Evolutionary conservation across 345 rosid species (phyloP), one percentile per base, ranked within the genome.

Genomic region (Cardamine resedifolia): DNA sequence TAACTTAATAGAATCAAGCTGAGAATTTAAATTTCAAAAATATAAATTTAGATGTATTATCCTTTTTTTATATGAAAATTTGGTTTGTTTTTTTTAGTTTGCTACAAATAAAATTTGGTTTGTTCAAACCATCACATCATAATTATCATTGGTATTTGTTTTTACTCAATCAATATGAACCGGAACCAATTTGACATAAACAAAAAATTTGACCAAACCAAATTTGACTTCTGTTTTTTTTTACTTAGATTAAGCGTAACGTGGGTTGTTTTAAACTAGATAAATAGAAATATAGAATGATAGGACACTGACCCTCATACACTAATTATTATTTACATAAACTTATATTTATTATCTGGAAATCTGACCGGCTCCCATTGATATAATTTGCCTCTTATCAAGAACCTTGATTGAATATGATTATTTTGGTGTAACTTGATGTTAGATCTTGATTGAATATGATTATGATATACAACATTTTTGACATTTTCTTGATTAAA

Each of bases 341-440:
- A 24, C 15, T 12, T 44, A 20, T 27, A 56, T 38, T 38, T 14
- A n/a, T 64, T 39, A 72, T 52, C 56, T 31, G 11, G 27, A 72
- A 24, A 60, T 34, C 2, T 36, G 77, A 64, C 49, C 20, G 0
- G 19, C 1, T 44, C 64, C 15, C 27, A 45, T 20, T 49, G 63
- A 12, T 72, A 21, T 21, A 52, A 14, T n/a, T 72, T 31, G 23
- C 47, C 16, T 20, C 10, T 41, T 39, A 38, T 50, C 10, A 62
- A 43, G 6, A 71, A 60, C 27, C 33, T 61, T 33, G 44, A 10
- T 43, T 2, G 10, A 36, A 47, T 24, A 48, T 45, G 58, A 26
- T 56, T 64, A 18, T 34, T 64, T 52, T 52, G 55, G 57, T 64
- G 64, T 56, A 56, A 64, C 39, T 63, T 55, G 64, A 23, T n/a